Percentiles rank a stretch among this genome's conserved stretches.
Evolutionary conservation across 768 basidiomycete species (phyloP).

Genomic region (Macrolepiota fuliginosa): DNA sequence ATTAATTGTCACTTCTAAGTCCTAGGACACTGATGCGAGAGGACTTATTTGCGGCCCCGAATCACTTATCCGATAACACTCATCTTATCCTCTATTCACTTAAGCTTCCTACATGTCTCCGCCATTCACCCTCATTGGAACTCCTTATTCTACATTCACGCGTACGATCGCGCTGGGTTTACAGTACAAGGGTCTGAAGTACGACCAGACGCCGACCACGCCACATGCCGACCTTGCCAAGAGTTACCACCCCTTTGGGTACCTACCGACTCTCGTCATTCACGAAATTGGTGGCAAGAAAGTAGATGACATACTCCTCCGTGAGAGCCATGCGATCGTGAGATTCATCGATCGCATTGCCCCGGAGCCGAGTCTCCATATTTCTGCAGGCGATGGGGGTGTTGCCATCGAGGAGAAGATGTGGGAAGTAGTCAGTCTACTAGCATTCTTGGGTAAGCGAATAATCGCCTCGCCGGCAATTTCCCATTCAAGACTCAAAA

Average conservation of each 20-base stretch:
- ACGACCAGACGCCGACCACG: slow-evolving; percentile 20
- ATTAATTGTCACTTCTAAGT: neutral
- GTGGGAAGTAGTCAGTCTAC: slow-evolving; percentile 32
- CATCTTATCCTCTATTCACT: neutral
- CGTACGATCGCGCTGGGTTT: slow-evolving; percentile 29
- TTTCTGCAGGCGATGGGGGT: slow-evolving; percentile 15
- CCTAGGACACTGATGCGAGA: neutral
- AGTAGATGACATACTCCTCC: slow-evolving; percentile 22
- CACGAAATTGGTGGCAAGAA: slow-evolving; percentile 21
- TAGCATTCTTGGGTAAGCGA: slow-evolving; percentile 27
- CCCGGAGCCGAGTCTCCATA: slow-evolving; percentile 26
- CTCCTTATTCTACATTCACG: slow-evolving; percentile 33
- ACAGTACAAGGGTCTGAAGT: slow-evolving; percentile 26
- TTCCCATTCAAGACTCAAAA: neutral
- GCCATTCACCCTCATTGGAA: slow-evolving; percentile 27
- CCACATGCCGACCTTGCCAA: slow-evolving; percentile 22
- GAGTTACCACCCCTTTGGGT: slow-evolving; percentile 29
- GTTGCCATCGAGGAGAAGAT: slow-evolving; percentile 27
- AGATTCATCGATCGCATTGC: slow-evolving; percentile 29
- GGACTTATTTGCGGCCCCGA: neutral
- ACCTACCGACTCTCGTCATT: slow-evolving; percentile 29
- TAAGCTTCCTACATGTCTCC: slow-evolving; percentile 5
- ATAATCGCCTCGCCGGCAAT: neutral
- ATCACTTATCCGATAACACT: neutral
- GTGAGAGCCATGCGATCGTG: slow-evolving; percentile 31